A percentile compares a stretch with the other conserved stretches of the same genome.
phyloP scores from a whole-genome alignment of 805 yeast species.

The Yamadazyma nakazawae region DNA sequence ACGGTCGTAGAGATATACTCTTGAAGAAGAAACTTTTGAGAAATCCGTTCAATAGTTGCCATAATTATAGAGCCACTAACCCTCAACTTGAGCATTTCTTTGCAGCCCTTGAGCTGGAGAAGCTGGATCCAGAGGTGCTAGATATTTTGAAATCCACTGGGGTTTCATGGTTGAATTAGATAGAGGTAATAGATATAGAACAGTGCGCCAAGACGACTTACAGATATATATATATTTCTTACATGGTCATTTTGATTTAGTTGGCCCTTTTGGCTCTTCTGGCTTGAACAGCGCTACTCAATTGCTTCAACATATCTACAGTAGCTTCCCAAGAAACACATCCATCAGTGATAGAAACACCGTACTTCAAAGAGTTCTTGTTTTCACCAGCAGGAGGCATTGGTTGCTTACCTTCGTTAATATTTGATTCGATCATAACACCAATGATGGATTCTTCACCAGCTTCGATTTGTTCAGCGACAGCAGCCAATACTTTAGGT shows the following conservation, averaged over 20 bases:
- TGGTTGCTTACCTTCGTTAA: conserved; percentile 90
- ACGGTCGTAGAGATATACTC: conserved; percentile 48
- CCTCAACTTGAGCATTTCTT: conserved; percentile 18
- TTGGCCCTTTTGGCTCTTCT: conserved; percentile 50
- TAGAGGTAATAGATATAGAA: background rate
- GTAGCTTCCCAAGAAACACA: conserved; percentile 92
- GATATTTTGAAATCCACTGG: conserved; percentile 2
- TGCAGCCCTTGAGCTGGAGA: conserved; percentile 9
- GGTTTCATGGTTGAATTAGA: background rate
- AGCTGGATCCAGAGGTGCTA: conserved; percentile 10
- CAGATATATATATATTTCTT: background rate
- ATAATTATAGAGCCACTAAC: conserved; percentile 33
- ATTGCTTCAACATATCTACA: conserved; percentile 60
- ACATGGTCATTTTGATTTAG: background rate
- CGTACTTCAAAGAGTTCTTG: conserved; percentile 61
- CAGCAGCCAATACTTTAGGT: conserved; percentile 77
- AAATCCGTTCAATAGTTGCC: conserved; percentile 52
- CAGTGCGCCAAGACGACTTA: background rate
- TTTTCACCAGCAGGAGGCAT: conserved; percentile 75
- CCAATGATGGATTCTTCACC: conserved; percentile 85
- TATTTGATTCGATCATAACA: conserved; percentile 93
- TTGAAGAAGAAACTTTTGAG: conserved; percentile 48
- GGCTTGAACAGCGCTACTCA: conserved; percentile 75
- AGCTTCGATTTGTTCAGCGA: conserved; percentile 71
- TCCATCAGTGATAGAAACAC: conserved; percentile 96